phyloP scores from a whole-genome alignment of 495 filamentous ascomycete genomes.

The Lasiosphaeria miniovina region DNA sequence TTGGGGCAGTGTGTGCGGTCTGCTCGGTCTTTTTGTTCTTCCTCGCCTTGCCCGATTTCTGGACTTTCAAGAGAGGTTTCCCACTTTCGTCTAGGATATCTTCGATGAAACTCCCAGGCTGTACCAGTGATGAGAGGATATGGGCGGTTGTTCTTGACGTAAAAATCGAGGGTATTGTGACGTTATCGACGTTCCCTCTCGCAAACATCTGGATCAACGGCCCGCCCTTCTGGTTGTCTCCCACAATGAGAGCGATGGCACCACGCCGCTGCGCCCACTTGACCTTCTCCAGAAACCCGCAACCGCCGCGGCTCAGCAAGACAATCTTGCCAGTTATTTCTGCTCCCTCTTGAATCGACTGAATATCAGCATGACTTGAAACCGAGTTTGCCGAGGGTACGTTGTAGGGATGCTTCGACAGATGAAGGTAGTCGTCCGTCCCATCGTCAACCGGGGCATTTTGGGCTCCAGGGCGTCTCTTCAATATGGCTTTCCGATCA shows the following conservation, averaged over 20 bases:
- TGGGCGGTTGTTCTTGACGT: constrained; percentile 94
- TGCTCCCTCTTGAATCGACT: constrained; percentile 88
- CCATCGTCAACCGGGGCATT: constrained; percentile 60
- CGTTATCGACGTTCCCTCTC: constrained; percentile 86
- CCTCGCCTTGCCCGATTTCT: constrained; percentile 42
- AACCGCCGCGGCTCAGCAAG: constrained; percentile 84
- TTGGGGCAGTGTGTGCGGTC: constrained; percentile 17
- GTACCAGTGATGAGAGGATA: constrained; percentile 84
- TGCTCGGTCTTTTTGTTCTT: constrained; percentile 39
- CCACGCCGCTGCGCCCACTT: constrained; percentile 94
- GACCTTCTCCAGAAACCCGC: constrained; percentile 94
- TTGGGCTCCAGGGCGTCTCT: constrained; percentile 22
- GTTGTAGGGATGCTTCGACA: constrained; percentile 30
- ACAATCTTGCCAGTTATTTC: constrained; percentile 94
- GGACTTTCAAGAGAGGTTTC: constrained; percentile 46
- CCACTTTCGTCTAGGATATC: constrained; percentile 53
- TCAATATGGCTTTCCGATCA: constrained; percentile 22
- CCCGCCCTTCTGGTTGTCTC: constrained; percentile 84
- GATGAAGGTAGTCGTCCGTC: constrained; percentile 88
- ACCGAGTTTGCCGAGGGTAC: constrained; percentile 37
- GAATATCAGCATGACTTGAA: constrained; percentile 80
- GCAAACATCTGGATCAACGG: constrained; percentile 96
- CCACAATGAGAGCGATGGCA: constrained; percentile 85
- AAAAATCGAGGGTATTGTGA: constrained; percentile 91
- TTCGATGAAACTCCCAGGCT: constrained; percentile 60